These are phyloP conservation scores for Simmondsia chinensis DNA, from an alignment of 148 eudicot species.

Conservation along the genomic window DNA sequence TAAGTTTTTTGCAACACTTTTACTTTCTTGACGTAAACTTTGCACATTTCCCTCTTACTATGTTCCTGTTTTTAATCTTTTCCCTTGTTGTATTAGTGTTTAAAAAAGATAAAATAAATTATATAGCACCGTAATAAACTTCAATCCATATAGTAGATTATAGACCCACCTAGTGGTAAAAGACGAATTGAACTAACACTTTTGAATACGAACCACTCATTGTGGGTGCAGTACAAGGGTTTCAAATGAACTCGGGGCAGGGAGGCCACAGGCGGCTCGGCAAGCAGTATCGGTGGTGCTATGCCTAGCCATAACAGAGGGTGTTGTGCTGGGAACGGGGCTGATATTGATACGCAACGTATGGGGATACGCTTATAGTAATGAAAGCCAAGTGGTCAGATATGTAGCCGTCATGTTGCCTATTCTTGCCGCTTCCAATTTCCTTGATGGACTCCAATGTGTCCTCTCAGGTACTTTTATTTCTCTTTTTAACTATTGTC, in stretches of 20 bases:
- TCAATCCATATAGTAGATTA: too few species aligned
- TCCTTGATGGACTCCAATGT: constrained; percentile 23
- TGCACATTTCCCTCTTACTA: too few species aligned
- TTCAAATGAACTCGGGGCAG: constrained; percentile 36
- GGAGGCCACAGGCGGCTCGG: constrained; percentile 19
- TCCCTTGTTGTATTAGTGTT: too few species aligned
- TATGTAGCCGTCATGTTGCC: constrained; percentile 30
- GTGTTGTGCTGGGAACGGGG: constrained; percentile 16
- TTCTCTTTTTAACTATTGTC: too few species aligned
- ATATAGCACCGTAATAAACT: too few species aligned
- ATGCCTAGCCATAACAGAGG: constrained; percentile 17
- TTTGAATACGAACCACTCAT: too few species aligned
- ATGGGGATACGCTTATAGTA: constrained; percentile 35
- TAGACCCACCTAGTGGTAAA: too few species aligned
- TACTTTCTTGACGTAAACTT: too few species aligned
- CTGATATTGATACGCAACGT: constrained; percentile 16
- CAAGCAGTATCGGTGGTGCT: constrained; percentile 20
- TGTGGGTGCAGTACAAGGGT: constrained; percentile 19
- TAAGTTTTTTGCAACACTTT: too few species aligned
- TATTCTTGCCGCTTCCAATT: constrained; percentile 20
- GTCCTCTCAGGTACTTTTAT: constrained; percentile 34
- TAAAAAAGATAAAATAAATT: too few species aligned
- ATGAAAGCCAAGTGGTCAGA: constrained; percentile 19
- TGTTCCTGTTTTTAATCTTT: too few species aligned
- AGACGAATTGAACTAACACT: too few species aligned